Evolutionary conservation across 106 monocot species (phyloP).

Genomic region (Vanilla planifolia): DNA sequence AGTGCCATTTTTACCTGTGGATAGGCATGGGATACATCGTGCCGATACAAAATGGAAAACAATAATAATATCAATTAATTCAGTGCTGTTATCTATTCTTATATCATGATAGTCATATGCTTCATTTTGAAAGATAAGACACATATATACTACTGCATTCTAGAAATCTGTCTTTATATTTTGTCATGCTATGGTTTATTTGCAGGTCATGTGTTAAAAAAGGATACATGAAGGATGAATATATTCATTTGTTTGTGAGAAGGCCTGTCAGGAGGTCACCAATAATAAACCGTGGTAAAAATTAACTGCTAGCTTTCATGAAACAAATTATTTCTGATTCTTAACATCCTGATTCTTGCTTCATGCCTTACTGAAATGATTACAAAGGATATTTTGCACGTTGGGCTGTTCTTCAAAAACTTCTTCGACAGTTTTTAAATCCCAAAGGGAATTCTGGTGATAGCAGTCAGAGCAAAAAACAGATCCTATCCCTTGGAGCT

Average conservation of each 20-base stretch:
- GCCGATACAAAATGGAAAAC: no score
- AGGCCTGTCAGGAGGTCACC: slow-evolving; percentile 73
- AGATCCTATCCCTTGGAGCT: slow-evolving; percentile 90
- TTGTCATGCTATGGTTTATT: slow-evolving; percentile 1
- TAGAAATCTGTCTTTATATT: neutral
- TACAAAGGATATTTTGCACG: slow-evolving; percentile 79
- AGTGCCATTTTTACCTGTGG: no score
- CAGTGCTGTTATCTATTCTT: no score
- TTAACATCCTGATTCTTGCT: neutral
- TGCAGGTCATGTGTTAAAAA: slow-evolving; percentile 85
- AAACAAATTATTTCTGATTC: neutral
- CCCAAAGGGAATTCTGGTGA: slow-evolving; percentile 9
- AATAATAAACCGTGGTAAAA: slow-evolving; percentile 90
- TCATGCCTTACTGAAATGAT: slow-evolving; percentile 5
- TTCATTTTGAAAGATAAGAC: no score
- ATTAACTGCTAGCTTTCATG: neutral
- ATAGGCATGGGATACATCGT: no score
- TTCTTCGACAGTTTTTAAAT: slow-evolving; percentile 74
- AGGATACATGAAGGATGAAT: slow-evolving; percentile 96
- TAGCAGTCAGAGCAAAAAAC: slow-evolving; percentile 40
- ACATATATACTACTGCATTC: neutral
- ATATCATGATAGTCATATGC: no score
- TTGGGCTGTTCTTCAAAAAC: slow-evolving; percentile 83
- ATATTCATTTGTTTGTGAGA: slow-evolving; percentile 80
- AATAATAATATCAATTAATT: no score